These are phyloP conservation scores for Saraca asoca DNA, from an alignment of 331 rosid genomes.

Conservation along the genomic window DNA sequence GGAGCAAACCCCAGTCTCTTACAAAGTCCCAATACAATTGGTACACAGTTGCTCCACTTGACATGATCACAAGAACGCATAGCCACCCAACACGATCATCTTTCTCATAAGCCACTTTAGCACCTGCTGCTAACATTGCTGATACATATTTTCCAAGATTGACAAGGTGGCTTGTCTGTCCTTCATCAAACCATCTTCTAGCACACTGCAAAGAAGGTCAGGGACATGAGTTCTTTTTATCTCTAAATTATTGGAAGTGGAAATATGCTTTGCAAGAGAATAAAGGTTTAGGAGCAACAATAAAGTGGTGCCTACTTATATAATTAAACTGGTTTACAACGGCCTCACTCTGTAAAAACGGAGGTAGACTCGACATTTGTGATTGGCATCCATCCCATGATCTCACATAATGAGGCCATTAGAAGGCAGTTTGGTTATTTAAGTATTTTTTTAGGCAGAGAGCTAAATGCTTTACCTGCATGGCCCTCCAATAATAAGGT, in stretches of 20 bases:
- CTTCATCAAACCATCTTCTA: constrained; percentile 96
- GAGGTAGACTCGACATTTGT: too few species aligned
- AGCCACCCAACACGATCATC: constrained; percentile 75
- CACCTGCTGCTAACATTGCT: constrained; percentile 97
- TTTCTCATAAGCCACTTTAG: constrained; percentile 93
- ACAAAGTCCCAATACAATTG: constrained; percentile 99
- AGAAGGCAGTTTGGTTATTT: too few species aligned
- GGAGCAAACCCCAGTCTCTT: constrained; percentile 98
- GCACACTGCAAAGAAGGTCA: constrained; percentile 67
- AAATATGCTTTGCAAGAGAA: constrained; percentile 3
- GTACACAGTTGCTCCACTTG: constrained; percentile 88
- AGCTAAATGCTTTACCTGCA: constrained; percentile 65
- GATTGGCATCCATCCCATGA: too few species aligned
- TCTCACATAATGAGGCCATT: too few species aligned
- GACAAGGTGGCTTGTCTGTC: constrained; percentile 78
- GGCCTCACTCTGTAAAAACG: too few species aligned
- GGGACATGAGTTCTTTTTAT: constrained; percentile 15
- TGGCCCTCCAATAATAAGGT: constrained; percentile 98
- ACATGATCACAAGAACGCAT: constrained; percentile 80
- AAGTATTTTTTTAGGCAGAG: not conserved
- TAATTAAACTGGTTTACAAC: too few species aligned
- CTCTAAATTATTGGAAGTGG: constrained; percentile 4
- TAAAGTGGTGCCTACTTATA: too few species aligned
- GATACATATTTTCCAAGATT: constrained; percentile 96
- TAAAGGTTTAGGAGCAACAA: not conserved